Conservation (phyloP, 805 yeast genomes). For the Candida montana region DNA sequence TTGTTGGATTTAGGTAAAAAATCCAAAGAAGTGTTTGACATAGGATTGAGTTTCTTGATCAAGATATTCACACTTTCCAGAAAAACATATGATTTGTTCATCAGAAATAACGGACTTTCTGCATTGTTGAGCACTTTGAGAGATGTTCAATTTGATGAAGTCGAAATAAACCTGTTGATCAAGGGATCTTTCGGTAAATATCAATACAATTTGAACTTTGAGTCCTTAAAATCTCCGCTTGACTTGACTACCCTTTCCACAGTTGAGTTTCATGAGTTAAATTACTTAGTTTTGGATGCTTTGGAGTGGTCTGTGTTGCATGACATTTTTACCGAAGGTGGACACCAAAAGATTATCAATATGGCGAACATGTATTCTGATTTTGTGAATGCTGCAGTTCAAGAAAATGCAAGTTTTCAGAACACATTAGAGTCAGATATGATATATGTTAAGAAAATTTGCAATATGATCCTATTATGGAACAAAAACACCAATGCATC, state of each 20-base stretch:
- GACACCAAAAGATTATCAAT: constrained; percentile 28
- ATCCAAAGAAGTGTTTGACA: constrained; percentile 25
- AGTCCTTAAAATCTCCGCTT: constrained; percentile 11
- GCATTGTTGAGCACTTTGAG: constrained; percentile 41
- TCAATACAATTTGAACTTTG: constrained; percentile 22
- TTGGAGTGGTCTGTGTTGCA: constrained; percentile 33
- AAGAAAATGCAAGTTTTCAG: constrained; percentile 23
- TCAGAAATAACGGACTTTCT: constrained; percentile 46
- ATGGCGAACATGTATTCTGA: constrained; percentile 23
- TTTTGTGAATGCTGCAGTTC: constrained; percentile 21
- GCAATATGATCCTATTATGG: constrained; percentile 27
- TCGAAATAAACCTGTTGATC: constrained; percentile 32
- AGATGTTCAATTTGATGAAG: constrained; percentile 35
- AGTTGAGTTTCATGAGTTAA: constrained; percentile 41
- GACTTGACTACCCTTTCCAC: constrained; percentile 5
- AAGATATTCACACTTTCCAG: constrained; percentile 44
- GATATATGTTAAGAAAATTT: constrained; percentile 16
- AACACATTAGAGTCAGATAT: constrained; percentile 30
- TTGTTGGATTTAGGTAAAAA: constrained; percentile 37
- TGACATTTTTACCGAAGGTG: constrained; percentile 32
- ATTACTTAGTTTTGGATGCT: constrained; percentile 29
- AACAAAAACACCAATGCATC: constrained; percentile 28
- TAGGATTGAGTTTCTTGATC: constrained; percentile 40
- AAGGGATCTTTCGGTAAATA: constrained; percentile 43
- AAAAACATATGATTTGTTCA: constrained; percentile 43